These are phyloP conservation scores for Podospora pseudocomata DNA, from an alignment of 495 filamentous ascomycete species.

Conservation along the genomic window DNA sequence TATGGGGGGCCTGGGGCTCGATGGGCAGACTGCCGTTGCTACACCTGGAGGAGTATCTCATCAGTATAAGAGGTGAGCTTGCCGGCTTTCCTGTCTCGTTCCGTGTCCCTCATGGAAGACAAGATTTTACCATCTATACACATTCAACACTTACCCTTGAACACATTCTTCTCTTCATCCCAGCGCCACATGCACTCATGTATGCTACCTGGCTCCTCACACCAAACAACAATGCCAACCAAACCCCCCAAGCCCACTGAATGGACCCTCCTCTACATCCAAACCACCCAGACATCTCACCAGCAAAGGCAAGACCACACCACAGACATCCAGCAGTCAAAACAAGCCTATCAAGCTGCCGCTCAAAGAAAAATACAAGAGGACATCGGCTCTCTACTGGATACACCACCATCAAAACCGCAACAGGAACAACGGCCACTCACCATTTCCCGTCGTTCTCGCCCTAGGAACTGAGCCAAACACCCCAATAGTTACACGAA, in stretches of 20 bases:
- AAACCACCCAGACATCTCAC: conserved; percentile 1
- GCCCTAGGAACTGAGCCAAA: too few species aligned
- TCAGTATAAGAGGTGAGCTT: background rate
- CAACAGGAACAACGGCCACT: background rate
- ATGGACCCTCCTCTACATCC: conserved; percentile 14
- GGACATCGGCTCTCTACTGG: background rate
- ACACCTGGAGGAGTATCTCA: background rate
- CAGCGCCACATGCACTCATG: background rate
- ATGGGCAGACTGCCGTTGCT: background rate
- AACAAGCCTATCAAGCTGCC: conserved; percentile 9
- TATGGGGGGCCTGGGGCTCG: background rate
- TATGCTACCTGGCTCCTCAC: background rate
- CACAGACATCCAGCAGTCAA: conserved; percentile 1
- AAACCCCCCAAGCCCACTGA: background rate
- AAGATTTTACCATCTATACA: background rate
- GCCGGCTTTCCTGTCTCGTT: background rate
- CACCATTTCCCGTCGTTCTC: too few species aligned
- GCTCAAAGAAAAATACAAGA: conserved; percentile 13
- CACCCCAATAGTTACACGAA: too few species aligned
- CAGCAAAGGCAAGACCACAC: conserved; percentile 15
- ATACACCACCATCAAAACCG: background rate
- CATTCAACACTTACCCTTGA: background rate
- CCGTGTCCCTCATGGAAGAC: background rate
- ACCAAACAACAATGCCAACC: background rate
- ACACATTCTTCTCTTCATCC: background rate